phyloP scores from a whole-genome alignment of 2,329 filamentous ascomycete genomes.

The Venturia pyrina region DNA sequence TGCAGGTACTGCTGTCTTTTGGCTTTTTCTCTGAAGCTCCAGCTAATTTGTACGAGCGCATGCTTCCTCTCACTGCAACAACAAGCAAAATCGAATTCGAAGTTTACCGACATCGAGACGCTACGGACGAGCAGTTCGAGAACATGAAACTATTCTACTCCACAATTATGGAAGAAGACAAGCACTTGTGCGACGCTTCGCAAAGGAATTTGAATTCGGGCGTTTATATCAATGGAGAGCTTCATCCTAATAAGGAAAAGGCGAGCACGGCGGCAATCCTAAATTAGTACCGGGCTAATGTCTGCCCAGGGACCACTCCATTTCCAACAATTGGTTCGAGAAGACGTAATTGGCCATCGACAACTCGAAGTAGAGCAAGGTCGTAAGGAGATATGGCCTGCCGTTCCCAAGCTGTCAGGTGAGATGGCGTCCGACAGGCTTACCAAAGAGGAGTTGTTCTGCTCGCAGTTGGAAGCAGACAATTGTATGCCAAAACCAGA shows the following conservation, averaged over 20 bases:
- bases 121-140: slow-evolving; percentile 48
- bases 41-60: slow-evolving; percentile 31
- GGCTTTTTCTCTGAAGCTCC: no score
- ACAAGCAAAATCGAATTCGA: slow-evolving; percentile 51
- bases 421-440: slow-evolving; percentile 14
- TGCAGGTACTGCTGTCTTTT: background rate
- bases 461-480: slow-evolving; percentile 10
- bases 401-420: slow-evolving; percentile 25
- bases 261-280: background rate
- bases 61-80: slow-evolving; percentile 44
- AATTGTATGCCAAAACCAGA: slow-evolving; percentile 6
- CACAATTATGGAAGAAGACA: slow-evolving; percentile 55
- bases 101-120: slow-evolving; percentile 51
- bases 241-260: slow-evolving; percentile 54
- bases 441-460: slow-evolving; percentile 12
- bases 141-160: slow-evolving; percentile 51
- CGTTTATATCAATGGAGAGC: slow-evolving; percentile 52
- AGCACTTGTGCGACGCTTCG: slow-evolving; percentile 48
- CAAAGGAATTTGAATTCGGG: slow-evolving; percentile 53
- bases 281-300: background rate
- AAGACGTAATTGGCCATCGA: slow-evolving; percentile 38
- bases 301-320: slow-evolving; percentile 35
- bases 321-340: slow-evolving; percentile 44
- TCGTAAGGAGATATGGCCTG: slow-evolving; percentile 44
- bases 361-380: slow-evolving; percentile 33